Evolutionary conservation across 495 filamentous ascomycete species (phyloP), one percentile per base, ranked within the genome.

Genomic region (Penicillium soppii): DNA sequence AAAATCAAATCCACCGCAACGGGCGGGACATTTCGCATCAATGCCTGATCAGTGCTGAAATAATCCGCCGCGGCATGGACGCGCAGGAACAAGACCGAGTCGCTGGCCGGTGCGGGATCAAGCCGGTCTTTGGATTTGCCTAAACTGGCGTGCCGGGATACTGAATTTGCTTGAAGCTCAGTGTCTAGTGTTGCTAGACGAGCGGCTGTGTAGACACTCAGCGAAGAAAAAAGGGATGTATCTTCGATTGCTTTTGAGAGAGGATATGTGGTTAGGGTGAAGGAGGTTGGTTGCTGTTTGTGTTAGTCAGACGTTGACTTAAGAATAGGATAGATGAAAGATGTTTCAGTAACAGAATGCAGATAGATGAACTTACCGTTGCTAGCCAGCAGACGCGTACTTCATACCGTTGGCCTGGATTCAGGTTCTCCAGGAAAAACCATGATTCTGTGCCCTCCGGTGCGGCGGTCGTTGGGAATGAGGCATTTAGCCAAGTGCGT

Each of bases 321-420:
- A 10, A 17, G 10, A 32, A 30, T 19, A 2, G 17, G 17, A 22
- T 23, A 21, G 36, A 19, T 15, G 23, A 35, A 37, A 33, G 32
- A 45, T 21, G 27, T 27, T 15, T 15, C 5, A 5, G 15, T 7
- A 7, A 13, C 1, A 5, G 19, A n/a, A n/a, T 32, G 12, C 16
- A 27, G 47, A 39, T 7, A 25, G 35, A 50, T 20, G 26, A n/a
- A 78, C 87, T 69, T 81, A 95, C 92, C 25, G 85, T 95, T 36
- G 94, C 94, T 54, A 88, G 75, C 94, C 94, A 98, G 70, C 94
- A 98, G 53, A 97, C 77, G 19, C 94, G 82, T 26, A 96, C 82
- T 74, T 98, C 94, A 74, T 97, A 96, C 52, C 92, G 82, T 59
- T 87, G 86, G 8, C 83, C 80, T 16, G 82, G 77, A 16, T 67